Evolutionary conservation across 495 filamentous ascomycete genomes (phyloP).

Genomic region (Xanthoparmelia taractica): DNA sequence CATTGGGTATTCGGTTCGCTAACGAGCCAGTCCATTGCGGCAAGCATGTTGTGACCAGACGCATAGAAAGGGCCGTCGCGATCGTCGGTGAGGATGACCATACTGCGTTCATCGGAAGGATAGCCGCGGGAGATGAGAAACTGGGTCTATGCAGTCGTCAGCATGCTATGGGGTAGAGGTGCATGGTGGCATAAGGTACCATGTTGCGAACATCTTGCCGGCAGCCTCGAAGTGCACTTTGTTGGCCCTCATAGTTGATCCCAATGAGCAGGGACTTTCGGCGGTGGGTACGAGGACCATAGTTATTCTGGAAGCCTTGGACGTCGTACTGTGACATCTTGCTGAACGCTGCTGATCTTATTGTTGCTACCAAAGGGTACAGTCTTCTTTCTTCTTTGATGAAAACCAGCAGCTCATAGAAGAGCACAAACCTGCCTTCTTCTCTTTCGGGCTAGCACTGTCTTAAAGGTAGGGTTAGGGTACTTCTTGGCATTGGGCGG

Average conservation of each 20-base stretch:
- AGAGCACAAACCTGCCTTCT: too few relatives aligned
- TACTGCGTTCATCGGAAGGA: conserved; percentile 39
- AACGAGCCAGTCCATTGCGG: conserved; percentile 51
- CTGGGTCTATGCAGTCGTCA: conserved; percentile 8
- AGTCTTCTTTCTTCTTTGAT: too few relatives aligned
- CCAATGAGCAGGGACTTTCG: conserved; percentile 54
- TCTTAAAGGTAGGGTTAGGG: too few relatives aligned
- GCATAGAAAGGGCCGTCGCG: conserved; percentile 45
- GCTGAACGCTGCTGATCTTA: too few relatives aligned
- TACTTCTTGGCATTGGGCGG: too few relatives aligned
- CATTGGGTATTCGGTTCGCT: conserved; percentile 39
- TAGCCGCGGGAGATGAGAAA: conserved; percentile 35
- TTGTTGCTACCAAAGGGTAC: too few relatives aligned
- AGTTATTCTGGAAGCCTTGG: conserved; percentile 7
- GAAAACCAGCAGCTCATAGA: too few relatives aligned
- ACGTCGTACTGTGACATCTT: conserved; percentile 2
- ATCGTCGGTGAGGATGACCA: conserved; percentile 48
- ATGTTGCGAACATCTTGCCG: conserved; percentile 50
- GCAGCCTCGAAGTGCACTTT: conserved; percentile 46
- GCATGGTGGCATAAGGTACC: conserved; percentile 36
- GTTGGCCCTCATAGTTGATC: conserved; percentile 52
- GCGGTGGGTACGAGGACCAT: conserved; percentile 23
- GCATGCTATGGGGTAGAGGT: neutral
- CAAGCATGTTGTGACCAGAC: conserved; percentile 48
- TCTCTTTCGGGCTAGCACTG: too few relatives aligned